Evolutionary conservation across 176 grass and related monocot species (phyloP).

Genomic region (Panicum miliaceum): DNA sequence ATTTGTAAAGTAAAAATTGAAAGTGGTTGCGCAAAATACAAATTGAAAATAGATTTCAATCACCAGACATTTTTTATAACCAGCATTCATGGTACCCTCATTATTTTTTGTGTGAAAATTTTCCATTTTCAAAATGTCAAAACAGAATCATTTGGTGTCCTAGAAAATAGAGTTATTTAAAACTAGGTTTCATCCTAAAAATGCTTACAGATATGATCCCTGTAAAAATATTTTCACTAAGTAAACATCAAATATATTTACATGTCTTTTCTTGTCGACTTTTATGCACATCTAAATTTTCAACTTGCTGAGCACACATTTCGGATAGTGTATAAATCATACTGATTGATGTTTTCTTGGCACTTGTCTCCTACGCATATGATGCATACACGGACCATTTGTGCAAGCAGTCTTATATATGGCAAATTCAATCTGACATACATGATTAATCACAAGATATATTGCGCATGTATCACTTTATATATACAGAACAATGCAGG

Average conservation of each 20-base stretch:
- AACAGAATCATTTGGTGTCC: neutral
- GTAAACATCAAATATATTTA: neutral
- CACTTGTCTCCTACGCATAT: neutral
- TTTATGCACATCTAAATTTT: slow-evolving; percentile 16
- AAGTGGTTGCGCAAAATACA: neutral
- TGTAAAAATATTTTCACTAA: neutral
- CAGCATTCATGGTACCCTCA: neutral
- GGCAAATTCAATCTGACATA: neutral
- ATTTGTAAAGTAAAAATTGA: neutral
- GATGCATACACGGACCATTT: neutral
- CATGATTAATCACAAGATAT: neutral
- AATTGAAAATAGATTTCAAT: neutral
- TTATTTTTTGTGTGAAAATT: neutral
- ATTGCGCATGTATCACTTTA: neutral
- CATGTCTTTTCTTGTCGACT: slow-evolving; percentile 36
- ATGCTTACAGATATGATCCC: neutral
- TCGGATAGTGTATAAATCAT: slow-evolving; percentile 35
- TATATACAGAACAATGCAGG: neutral
- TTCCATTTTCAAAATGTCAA: neutral
- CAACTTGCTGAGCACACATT: slow-evolving; percentile 30
- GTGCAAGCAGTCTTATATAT: neutral
- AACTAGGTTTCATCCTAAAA: neutral
- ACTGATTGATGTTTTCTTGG: neutral
- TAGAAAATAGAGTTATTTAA: neutral
- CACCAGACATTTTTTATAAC: neutral